Evolutionary conservation across 257 asterid genomes (phyloP).

Genomic region (Linderniella brevidens): DNA sequence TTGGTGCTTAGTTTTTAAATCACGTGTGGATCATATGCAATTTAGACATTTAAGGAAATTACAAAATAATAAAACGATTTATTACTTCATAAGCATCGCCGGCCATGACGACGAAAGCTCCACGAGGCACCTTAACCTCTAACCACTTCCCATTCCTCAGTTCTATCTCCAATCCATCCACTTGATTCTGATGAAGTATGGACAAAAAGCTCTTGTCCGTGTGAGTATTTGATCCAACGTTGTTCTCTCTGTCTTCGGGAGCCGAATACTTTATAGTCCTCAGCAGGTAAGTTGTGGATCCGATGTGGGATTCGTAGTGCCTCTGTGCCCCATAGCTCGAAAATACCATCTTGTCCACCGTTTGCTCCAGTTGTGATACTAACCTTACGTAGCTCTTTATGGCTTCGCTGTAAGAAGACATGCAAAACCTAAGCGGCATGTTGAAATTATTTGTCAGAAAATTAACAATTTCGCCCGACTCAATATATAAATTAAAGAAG

Average conservation of each 20-base stretch:
- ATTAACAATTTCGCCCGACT: too few species aligned
- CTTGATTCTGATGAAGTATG: constrained; percentile 39
- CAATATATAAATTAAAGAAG: too few species aligned
- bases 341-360: constrained; percentile 40
- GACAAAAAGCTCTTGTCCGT: constrained; percentile 46
- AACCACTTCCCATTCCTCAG: constrained; percentile 41
- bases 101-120: constrained; percentile 40
- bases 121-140: constrained; percentile 27
- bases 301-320: constrained; percentile 26
- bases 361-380: constrained; percentile 28
- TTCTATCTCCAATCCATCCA: constrained; percentile 36
- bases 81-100: constrained; percentile 39
- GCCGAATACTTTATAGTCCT: constrained; percentile 27
- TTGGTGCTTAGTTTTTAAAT: too few species aligned
- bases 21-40: too few species aligned
- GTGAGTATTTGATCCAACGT: constrained; percentile 28
- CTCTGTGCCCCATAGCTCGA: constrained; percentile 36
- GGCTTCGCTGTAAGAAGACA: constrained; percentile 20
- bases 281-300: constrained; percentile 30
- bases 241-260: constrained; percentile 13
- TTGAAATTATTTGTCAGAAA: too few species aligned
- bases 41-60: too few species aligned
- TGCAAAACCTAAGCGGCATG: neutral
- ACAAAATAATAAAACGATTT: too few species aligned
- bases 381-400: constrained; percentile 20